Evolutionary conservation across 352 stramenopile species (phyloP), one percentile per base, ranked within the genome.

Genomic region (Phytophthora pisi): DNA sequence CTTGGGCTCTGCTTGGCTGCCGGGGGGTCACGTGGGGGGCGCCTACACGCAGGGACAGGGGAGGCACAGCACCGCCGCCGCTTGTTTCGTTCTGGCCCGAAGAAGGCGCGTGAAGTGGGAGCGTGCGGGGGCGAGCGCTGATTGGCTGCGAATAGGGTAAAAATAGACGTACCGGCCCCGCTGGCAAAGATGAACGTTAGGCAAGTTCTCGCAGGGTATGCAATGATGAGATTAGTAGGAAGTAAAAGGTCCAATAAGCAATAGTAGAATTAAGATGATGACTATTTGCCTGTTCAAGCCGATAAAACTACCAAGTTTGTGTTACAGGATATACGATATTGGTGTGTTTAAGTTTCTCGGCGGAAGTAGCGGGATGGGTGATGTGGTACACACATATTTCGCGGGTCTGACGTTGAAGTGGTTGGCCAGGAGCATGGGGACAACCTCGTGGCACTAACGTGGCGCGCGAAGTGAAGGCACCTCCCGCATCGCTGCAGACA

Each of bases 1-100:
- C 49, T 57, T 51, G 49, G 26, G 43, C 23, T 45, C 18, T 28
- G 43, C 15, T 23, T 23, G 3, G 40, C 40, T 47, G 40, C 3
- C 10, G 38, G 28, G 34, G 34, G 13, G 2, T 16, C 40, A 9
- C 13, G 40, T 11, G 16, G 15, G 40, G 40, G n/a, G 11, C 15
- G 15, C 42, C n/a, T 26, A 16, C 42, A 49, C 15, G 15, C 42
- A n/a, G 43, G 43, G 43, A 8, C 38, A 47, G 40, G 55, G 15
- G 36, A 30, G 61, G 61, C 61, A 4, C 42, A 47, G 50, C 10
- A 60, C 57, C 50, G 50, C 23, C 59, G 45, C 30, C 20, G 68
- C 45, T 64, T 31, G 51, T 70, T 75, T 68, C 57, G 63, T 66
- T 75, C 46, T 66, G 60, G 31, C 51, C 9, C 47, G 51, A 71